A percentile compares a stretch with the other conserved stretches of the same genome.
These are phyloP conservation scores for Apocynum venetum DNA, from an alignment of 257 asterid species.

Conservation along the genomic window DNA sequence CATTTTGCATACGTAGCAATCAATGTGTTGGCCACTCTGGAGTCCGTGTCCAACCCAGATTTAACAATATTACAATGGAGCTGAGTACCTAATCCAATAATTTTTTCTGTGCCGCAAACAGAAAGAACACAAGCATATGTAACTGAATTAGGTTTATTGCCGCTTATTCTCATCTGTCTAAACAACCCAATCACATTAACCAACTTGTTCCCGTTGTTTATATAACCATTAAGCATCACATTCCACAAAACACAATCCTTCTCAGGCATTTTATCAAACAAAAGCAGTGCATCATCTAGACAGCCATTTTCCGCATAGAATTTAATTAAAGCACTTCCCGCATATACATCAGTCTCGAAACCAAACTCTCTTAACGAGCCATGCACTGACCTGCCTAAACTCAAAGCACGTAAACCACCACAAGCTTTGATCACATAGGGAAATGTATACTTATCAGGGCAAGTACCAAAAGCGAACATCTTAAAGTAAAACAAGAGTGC, in stretches of 20 bases:
- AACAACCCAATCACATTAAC: slow-evolving; percentile 50
- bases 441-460: slow-evolving; percentile 90
- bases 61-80: slow-evolving; percentile 57
- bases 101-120: slow-evolving; percentile 49
- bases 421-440: slow-evolving; percentile 85
- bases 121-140: slow-evolving; percentile 67
- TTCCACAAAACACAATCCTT: slow-evolving; percentile 83
- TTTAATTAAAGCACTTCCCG: slow-evolving; percentile 77
- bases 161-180: slow-evolving; percentile 52
- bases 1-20: slow-evolving; percentile 74
- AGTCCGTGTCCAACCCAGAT: slow-evolving; percentile 57
- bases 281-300: slow-evolving; percentile 43
- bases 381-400: slow-evolving; percentile 48
- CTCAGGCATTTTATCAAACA: slow-evolving; percentile 72
- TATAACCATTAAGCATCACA: slow-evolving; percentile 66
- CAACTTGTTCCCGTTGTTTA: slow-evolving; percentile 36
- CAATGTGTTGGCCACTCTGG: slow-evolving; percentile 64
- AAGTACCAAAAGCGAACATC: slow-evolving; percentile 70
- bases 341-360: slow-evolving; percentile 70
- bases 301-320: slow-evolving; percentile 67
- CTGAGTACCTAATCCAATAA: slow-evolving; percentile 52
- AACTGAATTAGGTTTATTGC: slow-evolving; percentile 49
- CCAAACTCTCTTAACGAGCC: slow-evolving; percentile 38
- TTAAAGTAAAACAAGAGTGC: slow-evolving; percentile 70
- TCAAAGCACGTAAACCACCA: slow-evolving; percentile 49